These are phyloP conservation scores for Penicillium angulare DNA, from an alignment of 495 filamentous ascomycete species.

Conservation along the genomic window DNA sequence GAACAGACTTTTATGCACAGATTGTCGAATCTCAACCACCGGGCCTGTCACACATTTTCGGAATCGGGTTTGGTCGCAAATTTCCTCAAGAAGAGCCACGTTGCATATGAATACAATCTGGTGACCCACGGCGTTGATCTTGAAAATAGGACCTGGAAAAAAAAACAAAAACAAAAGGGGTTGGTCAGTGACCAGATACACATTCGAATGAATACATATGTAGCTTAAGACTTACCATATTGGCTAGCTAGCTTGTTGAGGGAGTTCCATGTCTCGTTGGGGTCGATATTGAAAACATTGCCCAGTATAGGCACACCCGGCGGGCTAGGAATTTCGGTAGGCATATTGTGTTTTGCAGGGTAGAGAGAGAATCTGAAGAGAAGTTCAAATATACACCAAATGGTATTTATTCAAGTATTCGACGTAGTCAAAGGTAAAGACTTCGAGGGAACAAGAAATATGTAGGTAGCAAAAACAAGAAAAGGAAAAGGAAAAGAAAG, in stretches of 20 bases:
- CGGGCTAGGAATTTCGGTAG: conserved; percentile 19
- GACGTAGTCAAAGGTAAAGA: too few species aligned
- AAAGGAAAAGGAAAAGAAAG: conserved; percentile 1
- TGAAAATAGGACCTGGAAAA: conserved; percentile 62
- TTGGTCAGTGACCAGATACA: neutral
- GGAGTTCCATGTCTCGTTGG: conserved; percentile 59
- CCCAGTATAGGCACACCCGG: conserved; percentile 61
- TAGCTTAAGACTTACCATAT: conserved; percentile 46
- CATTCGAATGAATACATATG: neutral
- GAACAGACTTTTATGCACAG: conserved; percentile 69
- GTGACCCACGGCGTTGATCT: conserved; percentile 55
- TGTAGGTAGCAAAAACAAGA: conserved; percentile 1
- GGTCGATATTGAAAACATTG: conserved; percentile 63
- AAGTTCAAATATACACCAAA: too few species aligned
- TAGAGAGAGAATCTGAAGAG: too few species aligned
- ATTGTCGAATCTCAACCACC: conserved; percentile 60
- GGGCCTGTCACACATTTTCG: conserved; percentile 58
- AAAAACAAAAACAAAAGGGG: neutral
- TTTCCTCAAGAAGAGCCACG: conserved; percentile 61
- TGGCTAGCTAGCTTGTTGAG: conserved; percentile 61
- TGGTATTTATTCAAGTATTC: neutral
- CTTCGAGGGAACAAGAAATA: neutral
- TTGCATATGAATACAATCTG: conserved; percentile 52
- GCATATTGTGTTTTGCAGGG: too few species aligned
- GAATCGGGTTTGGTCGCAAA: conserved; percentile 73